Conservation (phyloP, 2,329 filamentous ascomycete species). For the Clarireedia paspali region DNA sequence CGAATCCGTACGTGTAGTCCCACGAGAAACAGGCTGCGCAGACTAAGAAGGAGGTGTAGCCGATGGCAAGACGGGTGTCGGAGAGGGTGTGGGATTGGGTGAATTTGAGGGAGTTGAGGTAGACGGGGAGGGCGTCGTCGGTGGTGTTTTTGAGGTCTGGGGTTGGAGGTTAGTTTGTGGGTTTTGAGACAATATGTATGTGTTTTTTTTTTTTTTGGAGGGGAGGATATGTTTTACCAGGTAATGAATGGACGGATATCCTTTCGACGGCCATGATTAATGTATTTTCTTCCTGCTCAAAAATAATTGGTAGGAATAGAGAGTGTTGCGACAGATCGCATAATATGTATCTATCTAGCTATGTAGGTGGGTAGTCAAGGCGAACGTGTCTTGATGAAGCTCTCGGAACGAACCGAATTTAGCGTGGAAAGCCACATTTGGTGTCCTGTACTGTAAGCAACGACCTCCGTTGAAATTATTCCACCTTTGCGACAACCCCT, state of each 20-base stretch:
- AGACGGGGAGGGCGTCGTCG: constrained; percentile 90
- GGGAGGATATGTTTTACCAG: constrained; percentile 13
- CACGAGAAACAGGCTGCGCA: constrained; percentile 79
- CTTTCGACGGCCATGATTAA: constrained; percentile 9
- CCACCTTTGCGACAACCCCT: constrained; percentile 1
- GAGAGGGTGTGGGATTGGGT: constrained; percentile 71
- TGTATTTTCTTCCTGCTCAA: neutral
- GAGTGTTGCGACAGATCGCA: neutral
- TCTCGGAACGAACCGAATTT: constrained; percentile 12
- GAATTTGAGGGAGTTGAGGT: constrained; percentile 84
- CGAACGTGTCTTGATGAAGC: constrained; percentile 28
- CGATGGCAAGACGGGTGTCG: constrained; percentile 76
- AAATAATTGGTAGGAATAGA: neutral
- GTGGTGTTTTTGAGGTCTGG: constrained; percentile 92
- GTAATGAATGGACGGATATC: constrained; percentile 9
- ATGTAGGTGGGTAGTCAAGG: constrained; percentile 5
- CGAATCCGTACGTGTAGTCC: constrained; percentile 89
- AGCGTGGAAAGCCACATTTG: constrained; percentile 24
- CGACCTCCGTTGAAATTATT: neutral
- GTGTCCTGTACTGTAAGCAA: constrained; percentile 15
- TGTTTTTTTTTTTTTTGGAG: neutral
- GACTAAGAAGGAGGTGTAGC: constrained; percentile 74
- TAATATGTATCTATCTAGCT: neutral
- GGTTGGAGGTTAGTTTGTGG: neutral
- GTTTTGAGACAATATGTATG: constrained; percentile 5